Conservation (phyloP, 2,329 filamentous ascomycete species). For the Alternaria burnsii region DNA sequence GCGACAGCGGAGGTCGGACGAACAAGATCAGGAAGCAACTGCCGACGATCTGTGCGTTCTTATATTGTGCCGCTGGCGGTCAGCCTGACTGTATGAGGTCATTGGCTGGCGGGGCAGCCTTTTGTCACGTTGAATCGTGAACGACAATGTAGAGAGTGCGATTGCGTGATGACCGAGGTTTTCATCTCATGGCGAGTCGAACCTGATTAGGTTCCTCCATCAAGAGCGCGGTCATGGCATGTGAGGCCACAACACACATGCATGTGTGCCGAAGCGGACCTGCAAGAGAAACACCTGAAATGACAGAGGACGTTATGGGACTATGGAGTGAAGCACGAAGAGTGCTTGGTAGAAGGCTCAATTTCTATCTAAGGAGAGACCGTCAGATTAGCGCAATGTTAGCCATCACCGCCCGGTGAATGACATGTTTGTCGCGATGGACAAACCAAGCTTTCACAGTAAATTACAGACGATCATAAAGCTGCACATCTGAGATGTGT, state of each 20-base stretch:
- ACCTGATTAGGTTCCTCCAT: neutral
- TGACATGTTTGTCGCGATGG: neutral
- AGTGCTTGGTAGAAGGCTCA: neutral
- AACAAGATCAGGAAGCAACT: constrained; percentile 21
- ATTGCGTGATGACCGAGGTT: neutral
- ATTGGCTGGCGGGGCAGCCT: neutral
- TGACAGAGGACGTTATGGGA: neutral
- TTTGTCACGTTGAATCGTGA: neutral
- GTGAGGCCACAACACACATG: neutral
- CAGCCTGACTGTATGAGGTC: neutral
- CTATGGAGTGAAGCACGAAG: neutral
- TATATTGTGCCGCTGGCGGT: constrained; percentile 5
- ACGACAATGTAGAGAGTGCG: neutral
- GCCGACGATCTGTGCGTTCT: constrained; percentile 18
- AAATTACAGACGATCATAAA: neutral
- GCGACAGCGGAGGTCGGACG: constrained; percentile 6
- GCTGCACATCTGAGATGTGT: neutral
- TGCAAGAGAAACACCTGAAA: neutral
- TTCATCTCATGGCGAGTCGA: neutral
- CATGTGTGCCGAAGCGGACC: neutral
- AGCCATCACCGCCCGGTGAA: neutral
- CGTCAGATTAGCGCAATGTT: neutral
- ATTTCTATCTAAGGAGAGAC: neutral
- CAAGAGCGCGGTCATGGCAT: neutral
- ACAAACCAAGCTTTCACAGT: neutral